A percentile compares a stretch with the other conserved stretches of the same genome.
These are phyloP conservation scores for Phytophthora hibernalis DNA, from an alignment of 352 stramenopile genomes.

Conservation along the genomic window DNA sequence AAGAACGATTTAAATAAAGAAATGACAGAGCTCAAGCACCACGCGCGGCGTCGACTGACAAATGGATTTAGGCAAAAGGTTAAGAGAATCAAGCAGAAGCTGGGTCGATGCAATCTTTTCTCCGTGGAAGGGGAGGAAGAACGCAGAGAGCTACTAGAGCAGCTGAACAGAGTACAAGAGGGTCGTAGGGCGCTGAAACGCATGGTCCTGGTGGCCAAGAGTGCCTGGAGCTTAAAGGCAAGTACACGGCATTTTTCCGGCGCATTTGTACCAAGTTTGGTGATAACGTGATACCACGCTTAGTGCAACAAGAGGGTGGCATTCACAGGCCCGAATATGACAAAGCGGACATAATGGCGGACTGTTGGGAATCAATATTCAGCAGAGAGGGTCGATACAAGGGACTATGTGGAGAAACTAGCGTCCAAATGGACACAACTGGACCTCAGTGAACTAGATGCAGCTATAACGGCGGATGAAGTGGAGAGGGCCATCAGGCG, in stretches of 20 bases:
- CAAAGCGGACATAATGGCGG: conserved; percentile 12
- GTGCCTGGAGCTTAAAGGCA: conserved; percentile 3
- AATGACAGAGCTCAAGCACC: no score
- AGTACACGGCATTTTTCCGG: conserved; percentile 5
- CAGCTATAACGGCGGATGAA: not conserved
- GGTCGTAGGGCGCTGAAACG: not conserved
- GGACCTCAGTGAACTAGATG: not conserved
- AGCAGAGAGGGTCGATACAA: not conserved
- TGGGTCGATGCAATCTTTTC: no score
- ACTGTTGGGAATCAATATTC: not conserved
- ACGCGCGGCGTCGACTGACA: no score
- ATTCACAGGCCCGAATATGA: no score
- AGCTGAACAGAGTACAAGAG: not conserved
- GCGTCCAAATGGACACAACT: not conserved
- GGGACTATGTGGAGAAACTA: not conserved
- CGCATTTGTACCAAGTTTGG: conserved; percentile 11
- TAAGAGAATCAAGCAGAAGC: no score
- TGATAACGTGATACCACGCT: conserved; percentile 8
- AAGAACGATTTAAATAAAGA: no score
- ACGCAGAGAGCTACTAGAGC: not conserved
- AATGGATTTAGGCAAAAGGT: no score
- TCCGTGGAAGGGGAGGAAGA: not conserved
- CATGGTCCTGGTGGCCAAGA: not conserved
- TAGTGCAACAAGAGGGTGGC: no score
- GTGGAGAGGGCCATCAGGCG: not conserved